Evolutionary conservation across 495 filamentous ascomycete genomes (phyloP).

Genomic region (Aspergillus sparsus): DNA sequence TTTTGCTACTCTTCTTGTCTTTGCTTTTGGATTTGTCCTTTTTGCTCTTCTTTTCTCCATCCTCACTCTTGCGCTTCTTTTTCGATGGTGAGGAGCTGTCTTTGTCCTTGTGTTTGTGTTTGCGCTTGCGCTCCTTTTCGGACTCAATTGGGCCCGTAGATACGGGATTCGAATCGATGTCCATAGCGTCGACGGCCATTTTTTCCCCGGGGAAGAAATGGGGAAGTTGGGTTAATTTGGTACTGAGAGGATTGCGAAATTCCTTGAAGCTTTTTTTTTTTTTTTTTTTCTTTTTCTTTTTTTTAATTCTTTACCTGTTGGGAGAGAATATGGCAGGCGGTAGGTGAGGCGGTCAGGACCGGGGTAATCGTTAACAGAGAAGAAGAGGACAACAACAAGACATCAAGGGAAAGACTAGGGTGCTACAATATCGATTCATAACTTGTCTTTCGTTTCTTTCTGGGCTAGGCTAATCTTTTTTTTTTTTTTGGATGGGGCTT

Average conservation of each 20-base stretch:
- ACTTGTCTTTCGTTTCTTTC: too few species aligned
- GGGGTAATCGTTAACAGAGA: too few species aligned
- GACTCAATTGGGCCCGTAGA: conserved; percentile 25
- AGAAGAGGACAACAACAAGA: neutral
- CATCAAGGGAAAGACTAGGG: neutral
- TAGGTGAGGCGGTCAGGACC: conserved; percentile 33
- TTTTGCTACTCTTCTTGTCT: conserved; percentile 17
- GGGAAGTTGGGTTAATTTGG: conserved; percentile 25
- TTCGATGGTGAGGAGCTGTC: conserved; percentile 35
- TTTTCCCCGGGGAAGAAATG: conserved; percentile 31
- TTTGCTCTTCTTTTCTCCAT: conserved; percentile 21
- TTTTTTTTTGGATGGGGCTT: neutral
- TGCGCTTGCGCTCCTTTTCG: conserved; percentile 59
- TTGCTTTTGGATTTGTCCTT: conserved; percentile 36
- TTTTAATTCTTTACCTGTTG: conserved; percentile 20
- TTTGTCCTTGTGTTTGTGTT: conserved; percentile 41
- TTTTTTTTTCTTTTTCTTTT: conserved; percentile 31
- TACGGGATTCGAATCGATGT: conserved; percentile 36
- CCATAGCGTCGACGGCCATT: conserved; percentile 50
- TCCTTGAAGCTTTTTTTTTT: conserved; percentile 43
- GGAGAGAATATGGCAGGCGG: conserved; percentile 34
- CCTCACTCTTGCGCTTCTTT: conserved; percentile 53
- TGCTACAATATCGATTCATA: neutral
- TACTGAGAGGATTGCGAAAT: conserved; percentile 20
- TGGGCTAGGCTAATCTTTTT: neutral